Base-by-base conservation (phyloP, 176 grass and related monocot genomes). In the Stipa capillata region DNA sequence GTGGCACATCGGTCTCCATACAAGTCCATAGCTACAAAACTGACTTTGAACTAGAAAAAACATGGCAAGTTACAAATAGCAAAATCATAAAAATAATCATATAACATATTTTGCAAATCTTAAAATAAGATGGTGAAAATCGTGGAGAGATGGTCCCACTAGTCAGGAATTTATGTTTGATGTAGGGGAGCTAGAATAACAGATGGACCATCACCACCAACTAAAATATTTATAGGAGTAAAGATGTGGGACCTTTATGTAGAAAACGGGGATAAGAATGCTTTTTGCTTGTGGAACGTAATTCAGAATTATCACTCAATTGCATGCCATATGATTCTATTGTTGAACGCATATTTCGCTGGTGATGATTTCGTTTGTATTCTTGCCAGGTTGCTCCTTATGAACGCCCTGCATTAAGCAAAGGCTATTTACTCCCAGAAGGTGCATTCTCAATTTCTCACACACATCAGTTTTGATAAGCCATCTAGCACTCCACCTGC, bases 381-480 rank as follows among this genome's bases (percentile, higher is more conserved):
- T 55, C 67, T 71, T 64, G 34, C 10, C 85, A 94, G 91, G 91
- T 90, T 78, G 88, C 88, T 49, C 91, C 91, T 53, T 94, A 94
- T 20, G 91, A 94, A 90, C 83, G 91, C 5, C 91, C 91, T 23
- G 85, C 91, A 33, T 66, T 94, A 55, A 94, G 91, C 88, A 94
- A 94, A 88, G 85, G 88, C 17, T 94, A 83, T 45, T 42, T 94
- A 70, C 83, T 86, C 62, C 91, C 85, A 61, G 51, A 94, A 90
- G 91, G 91, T 90, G 50, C 51, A 40, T 63, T 47, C 24, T 50
- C 55, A 42, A n/a, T n/a, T n/a, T n/a, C n/a, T n/a, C 8, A 52
- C 29, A 43, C 36, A 18, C 5, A 2, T 28, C 20, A 20, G 37
- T 52, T 7, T 31, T 23, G 25, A 13, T 52, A 48, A 4, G 5